Base-by-base conservation (phyloP, 176 grass and related monocot genomes). In the Oryza punctata region DNA sequence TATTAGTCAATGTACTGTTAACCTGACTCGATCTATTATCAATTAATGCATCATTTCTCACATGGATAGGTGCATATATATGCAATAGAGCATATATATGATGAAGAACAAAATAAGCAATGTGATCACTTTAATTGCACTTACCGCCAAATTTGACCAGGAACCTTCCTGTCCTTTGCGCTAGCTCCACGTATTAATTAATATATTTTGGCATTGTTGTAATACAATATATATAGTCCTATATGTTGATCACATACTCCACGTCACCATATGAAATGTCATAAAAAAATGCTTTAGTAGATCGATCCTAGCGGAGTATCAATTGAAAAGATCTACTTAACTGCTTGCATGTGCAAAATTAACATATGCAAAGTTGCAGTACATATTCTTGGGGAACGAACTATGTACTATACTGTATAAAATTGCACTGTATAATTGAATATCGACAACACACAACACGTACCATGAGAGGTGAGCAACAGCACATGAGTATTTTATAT, bases 331-430 rank as follows among this genome's bases (percentile, higher is more conserved):
- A 26, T 7, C 65, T 38, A 6, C 33, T 35, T 35, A 80, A 37
- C 29, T 40, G 46, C n/a, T 27, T 77, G 65, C 73, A 61, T 85
- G 65, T 78, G 74, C 47, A 33, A 43, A 43, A 38, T 38, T 38
- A 38, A 61, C 45, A 41, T n/a, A 76, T 43, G 73, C 63, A 70
- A 77, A 85, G 65, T 63, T 40, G 6, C 30, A 25, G 27, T 38
- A 38, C 37, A 38, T 8, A 41, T 43, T 10, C 11, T 29, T 65
- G 12, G 6, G 26, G 81, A 67, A 65, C 27, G 49, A 5, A 7
- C 38, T 64, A 40, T 37, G 3, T 44, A 44, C 38, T 41, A 10
- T 0, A 11, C 2, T 46, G 44, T 59, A 59, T 59, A 60, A 60
- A 60, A 60, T 60, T 23, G 54, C 0, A 6, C 1, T 43, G 10